Evolutionary conservation across 257 asterid genomes (phyloP).

Genomic region (Cruciata laevipes): DNA sequence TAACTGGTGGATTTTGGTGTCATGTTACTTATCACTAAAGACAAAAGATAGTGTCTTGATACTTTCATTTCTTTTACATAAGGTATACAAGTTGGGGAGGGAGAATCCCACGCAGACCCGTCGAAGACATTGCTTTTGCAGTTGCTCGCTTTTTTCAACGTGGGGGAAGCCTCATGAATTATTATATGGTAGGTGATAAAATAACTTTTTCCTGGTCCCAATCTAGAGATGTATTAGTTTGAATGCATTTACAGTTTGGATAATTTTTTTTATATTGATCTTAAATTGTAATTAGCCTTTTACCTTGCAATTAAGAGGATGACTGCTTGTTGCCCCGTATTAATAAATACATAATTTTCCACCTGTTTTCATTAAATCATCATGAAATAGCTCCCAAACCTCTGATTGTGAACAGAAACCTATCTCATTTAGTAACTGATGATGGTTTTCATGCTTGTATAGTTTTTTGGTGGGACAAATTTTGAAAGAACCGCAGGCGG

Average conservation of each 20-base stretch:
- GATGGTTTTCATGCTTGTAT: conserved; percentile 25
- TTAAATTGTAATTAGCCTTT: too few species aligned
- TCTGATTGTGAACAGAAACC: background rate
- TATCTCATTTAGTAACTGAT: conserved; percentile 4
- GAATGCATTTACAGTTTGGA: background rate
- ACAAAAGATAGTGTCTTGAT: background rate
- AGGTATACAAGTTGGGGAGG: conserved; percentile 94
- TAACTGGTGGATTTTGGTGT: background rate
- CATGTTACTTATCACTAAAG: background rate
- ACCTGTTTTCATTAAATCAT: background rate
- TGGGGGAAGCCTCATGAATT: conserved; percentile 89
- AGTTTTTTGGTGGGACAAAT: conserved; percentile 98
- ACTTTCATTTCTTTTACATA: conserved; percentile 15
- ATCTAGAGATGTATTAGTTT: background rate
- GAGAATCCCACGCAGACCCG: conserved; percentile 77
- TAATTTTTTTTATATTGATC: background rate
- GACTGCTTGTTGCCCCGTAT: background rate
- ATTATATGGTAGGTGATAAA: conserved; percentile 62
- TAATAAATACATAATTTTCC: background rate
- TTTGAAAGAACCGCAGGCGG: conserved; percentile 95
- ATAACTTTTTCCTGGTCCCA: background rate
- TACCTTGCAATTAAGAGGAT: background rate
- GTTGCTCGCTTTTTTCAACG: conserved; percentile 97
- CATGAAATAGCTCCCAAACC: background rate
- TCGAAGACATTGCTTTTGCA: conserved; percentile 89